Evolutionary conservation across 495 filamentous ascomycete species (phyloP), one percentile per base, ranked within the genome.

Genomic region (Penicillium dipodomyicola): DNA sequence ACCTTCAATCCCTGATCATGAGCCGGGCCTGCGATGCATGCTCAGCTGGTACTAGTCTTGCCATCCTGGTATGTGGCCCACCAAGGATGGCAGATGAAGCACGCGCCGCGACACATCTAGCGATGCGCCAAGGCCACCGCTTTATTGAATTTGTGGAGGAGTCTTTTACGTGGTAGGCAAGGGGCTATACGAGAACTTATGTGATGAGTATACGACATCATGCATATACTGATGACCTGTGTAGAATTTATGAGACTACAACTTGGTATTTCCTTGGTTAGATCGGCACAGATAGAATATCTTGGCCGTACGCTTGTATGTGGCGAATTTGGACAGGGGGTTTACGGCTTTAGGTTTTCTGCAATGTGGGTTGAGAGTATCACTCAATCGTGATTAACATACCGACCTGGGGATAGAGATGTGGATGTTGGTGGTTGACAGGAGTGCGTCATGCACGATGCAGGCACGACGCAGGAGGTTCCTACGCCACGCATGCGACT

Each of bases 11-110:
- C 1, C 61, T 75, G 6, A 67, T 78, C 15, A 45, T 74, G 23
- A 56, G 50, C 14, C 62, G 70, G 14, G 73, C 71, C 3, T 60
- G 62, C 19, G 67, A 62, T 54, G 68, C 68, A 5, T 65, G 56
- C 25, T 48, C 56, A 11, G 59, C 62, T 20, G 62, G 64, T 11
- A 60, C 51, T 4, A 66, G 61, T n/a, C 64, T 72, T 23, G 62
- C 73, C 0, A 75, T 83, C 9, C 39, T 84, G 9, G 72, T 77
- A 4, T 84, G 81, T 58, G 81, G 80, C 6, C 80, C 80, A 10
- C 57, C 59, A 2, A 63, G 62, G 4, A 76, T 84, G 72, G 79
- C 75, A 4, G 75, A 82, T 63, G 76, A 79, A 44, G 71, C 75
- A 0, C 68, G 79, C 51, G 63, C 59, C 17, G 77, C 77, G 30